Percentiles rank a stretch among this genome's conserved stretches.
Evolutionary conservation across 768 basidiomycete species (phyloP).

Genomic region (Mycena pura): DNA sequence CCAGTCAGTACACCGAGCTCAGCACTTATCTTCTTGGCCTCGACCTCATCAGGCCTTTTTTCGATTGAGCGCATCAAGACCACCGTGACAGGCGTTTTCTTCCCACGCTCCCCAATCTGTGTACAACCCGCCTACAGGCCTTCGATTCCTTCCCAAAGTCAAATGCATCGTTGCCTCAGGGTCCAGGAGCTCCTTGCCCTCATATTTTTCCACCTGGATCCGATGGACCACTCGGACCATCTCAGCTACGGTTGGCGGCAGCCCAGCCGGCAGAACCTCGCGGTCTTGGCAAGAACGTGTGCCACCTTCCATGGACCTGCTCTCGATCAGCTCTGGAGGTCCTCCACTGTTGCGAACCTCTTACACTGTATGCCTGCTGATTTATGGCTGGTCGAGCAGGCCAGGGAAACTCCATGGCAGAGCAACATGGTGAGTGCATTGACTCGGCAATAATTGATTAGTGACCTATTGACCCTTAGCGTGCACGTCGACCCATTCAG

Average conservation of each 20-base stretch:
- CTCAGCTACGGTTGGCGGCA: conserved; percentile 1
- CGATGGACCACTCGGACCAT: not conserved
- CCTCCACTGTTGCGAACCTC: not conserved
- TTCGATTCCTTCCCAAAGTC: conserved; percentile 3
- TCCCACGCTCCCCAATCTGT: not conserved
- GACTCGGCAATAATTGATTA: not conserved
- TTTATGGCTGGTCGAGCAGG: conserved; percentile 1
- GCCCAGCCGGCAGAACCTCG: conserved; percentile 2
- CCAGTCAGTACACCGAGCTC: too few relatives aligned
- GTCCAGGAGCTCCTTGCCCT: conserved; percentile 2
- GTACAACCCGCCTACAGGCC: not conserved
- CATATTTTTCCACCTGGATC: conserved; percentile 9
- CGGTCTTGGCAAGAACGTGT: conserved; percentile 9
- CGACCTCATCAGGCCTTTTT: too few relatives aligned
- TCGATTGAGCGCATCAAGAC: not conserved
- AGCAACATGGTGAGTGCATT: conserved; percentile 10
- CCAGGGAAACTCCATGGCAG: not conserved
- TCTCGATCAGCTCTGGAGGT: conserved; percentile 6
- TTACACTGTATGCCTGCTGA: conserved; percentile 10
- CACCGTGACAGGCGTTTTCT: conserved; percentile 5
- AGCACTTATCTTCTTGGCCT: too few relatives aligned
- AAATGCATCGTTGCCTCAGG: conserved; percentile 4
- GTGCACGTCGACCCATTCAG: conserved; percentile 1
- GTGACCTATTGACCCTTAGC: not conserved
- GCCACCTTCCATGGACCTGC: not conserved